Percentiles rank a stretch among this genome's conserved stretches.
phyloP scores from a whole-genome alignment of 306 rosid species.

The Begonia peltatifolia region DNA sequence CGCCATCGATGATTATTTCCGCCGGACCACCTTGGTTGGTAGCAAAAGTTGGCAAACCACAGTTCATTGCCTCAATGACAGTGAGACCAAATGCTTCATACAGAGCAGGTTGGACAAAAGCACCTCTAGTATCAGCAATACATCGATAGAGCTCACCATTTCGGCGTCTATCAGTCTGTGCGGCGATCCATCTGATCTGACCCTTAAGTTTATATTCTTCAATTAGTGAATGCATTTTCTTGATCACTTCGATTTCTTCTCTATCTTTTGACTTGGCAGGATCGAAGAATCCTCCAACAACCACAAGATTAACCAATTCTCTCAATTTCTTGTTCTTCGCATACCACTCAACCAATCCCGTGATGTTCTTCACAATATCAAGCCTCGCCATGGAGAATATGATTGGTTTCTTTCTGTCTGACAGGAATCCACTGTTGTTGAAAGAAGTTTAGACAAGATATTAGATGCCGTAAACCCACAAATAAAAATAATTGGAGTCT shows the following conservation, averaged over 20 bases:
- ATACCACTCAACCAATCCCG: conserved; percentile 73
- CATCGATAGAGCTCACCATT: conserved; percentile 81
- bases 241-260: conserved; percentile 74
- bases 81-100: conserved; percentile 96
- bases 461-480: background rate
- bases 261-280: conserved; percentile 81
- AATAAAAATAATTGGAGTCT: too few relatives aligned
- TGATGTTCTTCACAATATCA: conserved; percentile 75
- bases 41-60: conserved; percentile 91
- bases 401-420: conserved; percentile 61
- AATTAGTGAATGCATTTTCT: conserved; percentile 54
- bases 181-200: conserved; percentile 92
- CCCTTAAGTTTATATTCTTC: conserved; percentile 64
- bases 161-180: conserved; percentile 59
- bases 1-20: conserved; percentile 72
- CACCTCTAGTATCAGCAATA: conserved; percentile 79
- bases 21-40: conserved; percentile 98
- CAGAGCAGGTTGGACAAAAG: conserved; percentile 86
- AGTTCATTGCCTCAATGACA: conserved; percentile 97
- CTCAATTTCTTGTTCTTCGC: conserved; percentile 61
- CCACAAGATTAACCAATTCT: conserved; percentile 67
- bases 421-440: conserved; percentile 51
- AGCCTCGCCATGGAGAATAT: conserved; percentile 92
- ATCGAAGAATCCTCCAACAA: conserved; percentile 91
- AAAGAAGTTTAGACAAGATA: conserved; percentile 5